These are phyloP conservation scores for Ophiostoma himal-ulmi DNA, from an alignment of 2,329 filamentous ascomycete species.

Conservation along the genomic window DNA sequence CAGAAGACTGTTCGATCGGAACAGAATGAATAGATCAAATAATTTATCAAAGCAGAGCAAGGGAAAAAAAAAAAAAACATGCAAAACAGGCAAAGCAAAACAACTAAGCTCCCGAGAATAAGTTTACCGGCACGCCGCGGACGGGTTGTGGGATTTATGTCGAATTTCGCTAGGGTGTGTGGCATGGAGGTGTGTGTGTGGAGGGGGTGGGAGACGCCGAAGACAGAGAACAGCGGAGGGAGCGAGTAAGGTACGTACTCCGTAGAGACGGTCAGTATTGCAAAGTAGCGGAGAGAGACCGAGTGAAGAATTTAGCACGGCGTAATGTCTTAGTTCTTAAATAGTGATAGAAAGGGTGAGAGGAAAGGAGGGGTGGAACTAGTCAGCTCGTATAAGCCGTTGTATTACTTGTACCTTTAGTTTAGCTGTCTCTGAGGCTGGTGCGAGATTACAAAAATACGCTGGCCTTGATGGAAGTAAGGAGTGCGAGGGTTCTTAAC, in stretches of 20 bases:
- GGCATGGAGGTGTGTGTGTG: background rate
- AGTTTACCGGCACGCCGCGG: conserved; percentile 5
- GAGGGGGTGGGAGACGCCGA: conserved; percentile 6
- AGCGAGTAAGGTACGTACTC: too few relatives aligned
- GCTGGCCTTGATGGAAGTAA: too few relatives aligned
- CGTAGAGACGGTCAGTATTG: too few relatives aligned
- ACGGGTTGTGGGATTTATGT: conserved; percentile 3
- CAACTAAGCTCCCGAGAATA: background rate
- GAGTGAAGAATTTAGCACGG: background rate
- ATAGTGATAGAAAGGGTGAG: background rate
- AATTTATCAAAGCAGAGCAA: background rate
- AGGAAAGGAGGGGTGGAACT: conserved; percentile 8
- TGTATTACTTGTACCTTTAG: background rate
- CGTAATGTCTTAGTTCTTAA: background rate
- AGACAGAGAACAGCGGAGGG: too few relatives aligned
- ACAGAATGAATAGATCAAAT: background rate
- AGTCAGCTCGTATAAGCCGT: conserved; percentile 13
- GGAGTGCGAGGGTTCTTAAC: background rate
- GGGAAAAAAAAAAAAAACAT: background rate
- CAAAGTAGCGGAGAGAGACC: background rate
- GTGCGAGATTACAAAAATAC: background rate
- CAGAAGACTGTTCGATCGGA: background rate
- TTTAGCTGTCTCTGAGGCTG: background rate
- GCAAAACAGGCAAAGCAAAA: background rate
- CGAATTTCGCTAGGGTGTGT: background rate